Evolutionary conservation across 75 land plant genomes (phyloP).

Genomic region (Gnetum montanum): DNA sequence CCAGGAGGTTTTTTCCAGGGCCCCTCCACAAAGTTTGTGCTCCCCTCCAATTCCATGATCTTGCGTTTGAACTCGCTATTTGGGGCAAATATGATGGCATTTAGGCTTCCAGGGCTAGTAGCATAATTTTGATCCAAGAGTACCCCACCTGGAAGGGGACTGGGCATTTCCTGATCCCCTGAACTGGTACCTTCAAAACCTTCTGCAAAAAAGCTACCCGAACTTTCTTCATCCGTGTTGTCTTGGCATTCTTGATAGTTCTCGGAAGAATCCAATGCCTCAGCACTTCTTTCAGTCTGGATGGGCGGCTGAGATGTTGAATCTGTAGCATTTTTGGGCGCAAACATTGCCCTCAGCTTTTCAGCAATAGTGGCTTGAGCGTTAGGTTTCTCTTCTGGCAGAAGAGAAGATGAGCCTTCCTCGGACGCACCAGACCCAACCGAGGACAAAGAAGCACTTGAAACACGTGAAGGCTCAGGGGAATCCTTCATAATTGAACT

Average conservation of each 20-base stretch:
- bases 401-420: constrained; percentile 3
- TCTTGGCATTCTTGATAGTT: not conserved
- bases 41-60: constrained; percentile 37
- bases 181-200: constrained; percentile 26
- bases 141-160: constrained; percentile 57
- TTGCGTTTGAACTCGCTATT: constrained; percentile 32
- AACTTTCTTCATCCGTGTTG: constrained; percentile 6
- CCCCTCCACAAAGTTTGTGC: constrained; percentile 40
- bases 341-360: constrained; percentile 30
- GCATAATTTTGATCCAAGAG: constrained; percentile 44
- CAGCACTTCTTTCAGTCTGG: constrained; percentile 5
- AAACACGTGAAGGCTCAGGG: constrained; percentile 3
- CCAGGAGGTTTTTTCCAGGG: constrained; percentile 45
- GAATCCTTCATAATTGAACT: not conserved
- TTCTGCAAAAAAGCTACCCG: constrained; percentile 36
- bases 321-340: constrained; percentile 23
- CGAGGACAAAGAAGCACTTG: constrained; percentile 5
- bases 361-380: constrained; percentile 16
- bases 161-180: constrained; percentile 46
- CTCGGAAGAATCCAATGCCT: constrained; percentile 3
- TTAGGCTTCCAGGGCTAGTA: constrained; percentile 30
- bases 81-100: constrained; percentile 46
- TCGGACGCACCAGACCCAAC: constrained; percentile 11
- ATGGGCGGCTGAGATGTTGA: not conserved
- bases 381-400: constrained; percentile 31